These are phyloP conservation scores for Raphanus raphanistrum DNA, from an alignment of 345 rosid species.

Conservation along the genomic window DNA sequence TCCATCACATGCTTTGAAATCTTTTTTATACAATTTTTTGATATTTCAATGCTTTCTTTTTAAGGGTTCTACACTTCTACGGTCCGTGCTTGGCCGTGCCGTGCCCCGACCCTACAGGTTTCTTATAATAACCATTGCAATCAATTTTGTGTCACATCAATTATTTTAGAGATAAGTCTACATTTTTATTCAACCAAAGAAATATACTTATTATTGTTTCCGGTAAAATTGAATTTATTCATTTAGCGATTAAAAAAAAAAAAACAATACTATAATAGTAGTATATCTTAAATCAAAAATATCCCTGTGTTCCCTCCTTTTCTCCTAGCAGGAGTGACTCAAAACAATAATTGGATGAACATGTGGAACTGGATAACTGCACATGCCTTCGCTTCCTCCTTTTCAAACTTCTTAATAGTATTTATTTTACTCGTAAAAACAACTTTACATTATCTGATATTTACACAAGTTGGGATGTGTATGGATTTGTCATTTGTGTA, in stretches of 20 bases:
- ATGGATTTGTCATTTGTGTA: background rate
- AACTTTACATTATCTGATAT: conserved; percentile 4
- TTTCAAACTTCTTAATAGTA: background rate
- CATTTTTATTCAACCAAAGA: background rate
- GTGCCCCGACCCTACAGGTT: conserved; percentile 26
- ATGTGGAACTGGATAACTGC: conserved; percentile 34
- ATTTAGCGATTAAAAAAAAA: background rate
- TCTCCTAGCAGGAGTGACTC: background rate
- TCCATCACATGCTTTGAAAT: conserved; percentile 38
- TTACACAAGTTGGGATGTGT: conserved; percentile 28
- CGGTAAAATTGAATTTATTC: background rate
- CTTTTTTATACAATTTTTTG: background rate
- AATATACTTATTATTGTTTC: background rate
- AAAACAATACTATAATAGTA: background rate
- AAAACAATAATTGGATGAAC: conserved; percentile 6
- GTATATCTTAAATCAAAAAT: background rate
- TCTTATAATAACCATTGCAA: conserved; percentile 3
- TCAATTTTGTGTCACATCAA: conserved; percentile 7
- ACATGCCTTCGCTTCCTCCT: conserved; percentile 2
- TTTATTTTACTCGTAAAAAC: background rate
- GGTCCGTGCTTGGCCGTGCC: conserved; percentile 30
- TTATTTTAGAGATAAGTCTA: background rate
- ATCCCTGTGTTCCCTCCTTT: background rate
- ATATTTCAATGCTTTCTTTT: background rate
- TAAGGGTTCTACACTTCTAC: conserved; percentile 21